These are phyloP conservation scores for Penicillium odoratum DNA, from an alignment of 495 filamentous ascomycete species.

Conservation along the genomic window DNA sequence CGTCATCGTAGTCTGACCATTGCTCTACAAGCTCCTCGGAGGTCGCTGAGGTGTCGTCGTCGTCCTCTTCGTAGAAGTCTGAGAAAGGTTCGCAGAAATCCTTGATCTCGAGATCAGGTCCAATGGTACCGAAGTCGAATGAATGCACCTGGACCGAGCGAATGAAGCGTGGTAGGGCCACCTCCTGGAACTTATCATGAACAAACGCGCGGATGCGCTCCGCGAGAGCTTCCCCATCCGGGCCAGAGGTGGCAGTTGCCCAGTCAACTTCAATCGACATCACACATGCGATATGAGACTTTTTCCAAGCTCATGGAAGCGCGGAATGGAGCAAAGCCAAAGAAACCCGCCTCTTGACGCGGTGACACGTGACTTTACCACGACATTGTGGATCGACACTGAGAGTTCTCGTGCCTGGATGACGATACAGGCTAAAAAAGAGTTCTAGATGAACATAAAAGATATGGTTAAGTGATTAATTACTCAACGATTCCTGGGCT, in stretches of 20 bases:
- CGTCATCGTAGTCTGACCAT: conserved; percentile 40
- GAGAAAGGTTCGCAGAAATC: conserved; percentile 93
- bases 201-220: conserved; percentile 88
- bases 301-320: conserved; percentile 1
- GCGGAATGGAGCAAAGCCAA: conserved; percentile 1
- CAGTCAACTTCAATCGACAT: conserved; percentile 99
- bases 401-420: conserved; percentile 2
- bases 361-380: conserved; percentile 19
- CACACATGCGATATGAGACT: conserved; percentile 36
- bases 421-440: neutral
- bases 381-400: conserved; percentile 8
- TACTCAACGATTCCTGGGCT: neutral
- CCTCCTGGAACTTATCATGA: conserved; percentile 89
- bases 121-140: conserved; percentile 85
- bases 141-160: conserved; percentile 91
- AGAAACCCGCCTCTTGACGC: conserved; percentile 9
- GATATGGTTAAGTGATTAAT: neutral
- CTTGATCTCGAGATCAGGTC: conserved; percentile 86
- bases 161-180: conserved; percentile 91
- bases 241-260: conserved; percentile 85
- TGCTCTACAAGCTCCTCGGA: conserved; percentile 38
- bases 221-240: conserved; percentile 80
- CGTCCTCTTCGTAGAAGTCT: conserved; percentile 93
- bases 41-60: conserved; percentile 50
- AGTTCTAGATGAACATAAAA: neutral